These are phyloP conservation scores for Mesembryanthemum crystallinum DNA, from an alignment of 148 eudicot genomes.

Conservation along the genomic window DNA sequence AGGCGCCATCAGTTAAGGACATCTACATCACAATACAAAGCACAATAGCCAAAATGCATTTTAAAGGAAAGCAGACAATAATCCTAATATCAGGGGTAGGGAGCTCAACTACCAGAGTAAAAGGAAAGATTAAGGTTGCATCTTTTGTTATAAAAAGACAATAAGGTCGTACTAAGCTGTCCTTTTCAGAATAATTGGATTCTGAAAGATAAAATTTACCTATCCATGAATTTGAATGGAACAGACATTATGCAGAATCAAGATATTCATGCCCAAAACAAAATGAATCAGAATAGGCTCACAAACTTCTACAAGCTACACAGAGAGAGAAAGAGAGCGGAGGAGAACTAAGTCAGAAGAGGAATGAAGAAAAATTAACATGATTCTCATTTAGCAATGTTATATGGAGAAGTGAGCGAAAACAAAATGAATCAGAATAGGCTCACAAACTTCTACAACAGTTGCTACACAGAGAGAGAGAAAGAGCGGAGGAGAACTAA, in stretches of 20 bases:
- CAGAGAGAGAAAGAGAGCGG: not conserved
- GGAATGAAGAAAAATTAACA: not conserved
- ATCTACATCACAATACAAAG: not conserved
- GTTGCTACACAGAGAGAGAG: not conserved
- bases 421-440: no score
- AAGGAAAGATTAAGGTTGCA: no score
- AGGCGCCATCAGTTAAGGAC: constrained; percentile 10
- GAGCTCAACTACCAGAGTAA: not conserved
- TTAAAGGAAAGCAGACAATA: not conserved
- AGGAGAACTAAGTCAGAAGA: not conserved
- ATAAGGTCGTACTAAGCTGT: not conserved
- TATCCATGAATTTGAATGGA: not conserved
- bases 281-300: not conserved
- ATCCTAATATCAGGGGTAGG: not conserved
- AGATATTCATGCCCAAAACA: not conserved
- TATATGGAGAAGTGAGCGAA: no score
- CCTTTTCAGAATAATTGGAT: no score
- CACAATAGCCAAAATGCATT: not conserved
- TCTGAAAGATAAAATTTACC: not conserved
- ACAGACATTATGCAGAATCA: not conserved
- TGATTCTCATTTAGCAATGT: no score
- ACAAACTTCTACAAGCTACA: not conserved
- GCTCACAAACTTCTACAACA: no score
- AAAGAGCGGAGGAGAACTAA: no score
- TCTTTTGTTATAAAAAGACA: no score